Evolutionary conservation across 1,284 basidiomycete species (phyloP).

Genomic region (Ceratobasidium sp.): DNA sequence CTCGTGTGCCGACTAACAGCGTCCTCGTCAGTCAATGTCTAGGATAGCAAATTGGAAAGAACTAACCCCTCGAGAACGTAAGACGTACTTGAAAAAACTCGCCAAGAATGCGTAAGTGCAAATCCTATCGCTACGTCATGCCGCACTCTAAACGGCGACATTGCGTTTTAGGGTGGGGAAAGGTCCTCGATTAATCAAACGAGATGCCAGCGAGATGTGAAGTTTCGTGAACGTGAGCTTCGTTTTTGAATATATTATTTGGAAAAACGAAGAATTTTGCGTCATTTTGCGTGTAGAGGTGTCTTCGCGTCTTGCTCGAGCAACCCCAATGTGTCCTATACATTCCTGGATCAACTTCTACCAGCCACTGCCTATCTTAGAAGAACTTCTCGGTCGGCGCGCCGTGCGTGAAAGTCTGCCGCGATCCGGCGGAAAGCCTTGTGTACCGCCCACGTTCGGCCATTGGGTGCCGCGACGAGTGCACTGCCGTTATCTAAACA

Average conservation of each 20-base stretch:
- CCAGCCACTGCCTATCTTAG: no score
- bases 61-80: slow-evolving; percentile 30
- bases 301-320: no score
- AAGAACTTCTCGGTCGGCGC: no score
- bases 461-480: no score
- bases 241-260: no score
- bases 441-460: no score
- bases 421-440: no score
- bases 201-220: slow-evolving; percentile 34
- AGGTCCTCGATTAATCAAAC: slow-evolving; percentile 21
- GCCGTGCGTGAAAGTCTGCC: no score
- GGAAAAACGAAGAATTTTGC: background rate
- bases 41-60: slow-evolving; percentile 42
- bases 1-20: background rate
- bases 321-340: no score
- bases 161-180: slow-evolving; percentile 2
- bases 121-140: background rate
- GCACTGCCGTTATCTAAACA: no score
- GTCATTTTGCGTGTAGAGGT: background rate
- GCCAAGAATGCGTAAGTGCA: slow-evolving; percentile 26
- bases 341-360: no score
- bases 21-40: slow-evolving; percentile 17
- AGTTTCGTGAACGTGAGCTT: slow-evolving; percentile 1
- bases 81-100: slow-evolving; percentile 40
- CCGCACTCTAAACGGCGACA: background rate